A percentile compares a stretch with the other conserved stretches of the same genome.
These are phyloP conservation scores for Amanita rimosa DNA, from an alignment of 768 basidiomycete species.

Conservation along the genomic window DNA sequence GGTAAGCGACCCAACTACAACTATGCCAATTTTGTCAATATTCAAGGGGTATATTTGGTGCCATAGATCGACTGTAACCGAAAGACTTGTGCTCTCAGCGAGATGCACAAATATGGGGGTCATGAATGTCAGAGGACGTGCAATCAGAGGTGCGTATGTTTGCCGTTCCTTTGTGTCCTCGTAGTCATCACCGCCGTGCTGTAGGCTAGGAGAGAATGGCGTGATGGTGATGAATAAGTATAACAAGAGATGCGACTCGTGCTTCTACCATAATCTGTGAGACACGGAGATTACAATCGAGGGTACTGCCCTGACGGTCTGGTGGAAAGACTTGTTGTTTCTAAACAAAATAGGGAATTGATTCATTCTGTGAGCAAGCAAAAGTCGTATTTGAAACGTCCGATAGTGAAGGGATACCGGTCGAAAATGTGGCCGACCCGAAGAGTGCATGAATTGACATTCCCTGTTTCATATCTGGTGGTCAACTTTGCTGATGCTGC, in stretches of 20 bases:
- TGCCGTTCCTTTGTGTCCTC: background rate
- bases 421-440: no score
- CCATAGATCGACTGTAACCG: slow-evolving; percentile 38
- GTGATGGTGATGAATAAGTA: slow-evolving; percentile 1
- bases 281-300: no score
- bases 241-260: background rate
- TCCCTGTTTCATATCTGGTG: background rate
- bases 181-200: background rate
- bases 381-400: background rate
- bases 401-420: background rate
- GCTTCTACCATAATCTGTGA: background rate
- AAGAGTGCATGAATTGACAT: no score
- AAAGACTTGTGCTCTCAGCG: slow-evolving; percentile 27
- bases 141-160: slow-evolving; percentile 18
- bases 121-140: slow-evolving; percentile 30
- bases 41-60: slow-evolving; percentile 4
- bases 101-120: slow-evolving; percentile 15
- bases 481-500: background rate
- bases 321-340: no score
- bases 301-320: no score
- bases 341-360: no score
- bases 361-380: no score
- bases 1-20: slow-evolving; percentile 14
- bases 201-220: background rate
- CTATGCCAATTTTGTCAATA: no score